phyloP scores from a whole-genome alignment of 2,329 filamentous ascomycete genomes.

The Trichoderma sp. region DNA sequence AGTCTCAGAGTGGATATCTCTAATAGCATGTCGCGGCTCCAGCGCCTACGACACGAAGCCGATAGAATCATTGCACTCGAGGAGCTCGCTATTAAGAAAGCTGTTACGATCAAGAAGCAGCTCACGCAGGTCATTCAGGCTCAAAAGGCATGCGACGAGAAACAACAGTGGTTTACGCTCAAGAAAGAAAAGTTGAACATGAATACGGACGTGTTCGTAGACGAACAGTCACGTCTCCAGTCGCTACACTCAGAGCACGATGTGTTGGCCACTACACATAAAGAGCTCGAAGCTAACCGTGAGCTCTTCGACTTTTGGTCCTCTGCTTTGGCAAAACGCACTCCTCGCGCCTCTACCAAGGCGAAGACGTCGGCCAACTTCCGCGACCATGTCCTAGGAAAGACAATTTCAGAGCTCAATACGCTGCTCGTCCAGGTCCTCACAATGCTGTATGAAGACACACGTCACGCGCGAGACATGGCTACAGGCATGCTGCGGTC shows the following conservation, averaged over 20 bases:
- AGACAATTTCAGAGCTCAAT: slow-evolving; percentile 28
- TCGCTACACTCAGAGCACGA: background rate
- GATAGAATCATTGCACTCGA: background rate
- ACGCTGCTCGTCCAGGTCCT: slow-evolving; percentile 23
- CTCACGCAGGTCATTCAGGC: background rate
- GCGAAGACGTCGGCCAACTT: slow-evolving; percentile 21
- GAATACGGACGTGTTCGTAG: background rate
- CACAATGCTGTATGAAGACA: slow-evolving; percentile 25
- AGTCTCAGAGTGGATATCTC: slow-evolving; percentile 14
- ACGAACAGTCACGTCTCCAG: slow-evolving; percentile 4
- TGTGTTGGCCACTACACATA: background rate
- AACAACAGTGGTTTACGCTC: slow-evolving; percentile 2
- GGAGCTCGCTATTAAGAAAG: background rate
- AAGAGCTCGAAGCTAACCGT: slow-evolving; percentile 20
- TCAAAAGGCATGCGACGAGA: slow-evolving; percentile 4
- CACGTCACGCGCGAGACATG: slow-evolving; percentile 20
- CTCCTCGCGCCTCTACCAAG: slow-evolving; percentile 13
- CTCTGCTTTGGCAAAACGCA: slow-evolving; percentile 21
- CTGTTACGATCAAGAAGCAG: background rate
- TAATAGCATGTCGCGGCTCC: background rate
- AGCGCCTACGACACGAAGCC: background rate
- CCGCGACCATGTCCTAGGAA: slow-evolving; percentile 23
- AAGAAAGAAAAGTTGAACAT: slow-evolving; percentile 13
- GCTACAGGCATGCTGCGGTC: slow-evolving; percentile 27
- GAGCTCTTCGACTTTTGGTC: slow-evolving; percentile 29